Percentiles rank a stretch among this genome's conserved stretches.
Evolutionary conservation across 1,139 yeast species (phyloP).

Genomic region (Nakaseomyces sp.): DNA sequence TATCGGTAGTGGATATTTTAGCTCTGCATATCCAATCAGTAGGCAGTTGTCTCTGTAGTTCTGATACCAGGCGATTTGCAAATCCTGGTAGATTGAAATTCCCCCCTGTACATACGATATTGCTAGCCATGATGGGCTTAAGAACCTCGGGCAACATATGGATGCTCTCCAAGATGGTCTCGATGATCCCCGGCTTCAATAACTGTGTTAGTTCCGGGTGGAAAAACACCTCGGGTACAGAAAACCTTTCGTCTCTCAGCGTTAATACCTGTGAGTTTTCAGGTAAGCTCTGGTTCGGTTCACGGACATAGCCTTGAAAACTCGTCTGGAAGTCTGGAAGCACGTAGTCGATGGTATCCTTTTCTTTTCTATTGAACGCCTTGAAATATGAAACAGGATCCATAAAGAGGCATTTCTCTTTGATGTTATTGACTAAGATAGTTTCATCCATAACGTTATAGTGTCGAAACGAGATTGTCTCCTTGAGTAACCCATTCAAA

Average conservation of each 20-base stretch:
- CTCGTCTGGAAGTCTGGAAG: slow-evolving; percentile 83
- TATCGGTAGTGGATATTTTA: slow-evolving; percentile 35
- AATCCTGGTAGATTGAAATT: slow-evolving; percentile 64
- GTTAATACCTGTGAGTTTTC: slow-evolving; percentile 57
- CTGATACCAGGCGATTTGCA: slow-evolving; percentile 47
- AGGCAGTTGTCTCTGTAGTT: slow-evolving; percentile 58
- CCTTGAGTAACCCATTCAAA: slow-evolving; percentile 73
- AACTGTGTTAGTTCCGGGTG: slow-evolving; percentile 81
- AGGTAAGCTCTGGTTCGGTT: slow-evolving; percentile 32
- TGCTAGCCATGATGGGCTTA: slow-evolving; percentile 70
- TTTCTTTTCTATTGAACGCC: slow-evolving; percentile 41
- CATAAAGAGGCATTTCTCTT: slow-evolving; percentile 71
- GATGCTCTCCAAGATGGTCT: slow-evolving; percentile 64
- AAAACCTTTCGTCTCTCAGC: slow-evolving; percentile 75
- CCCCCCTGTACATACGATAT: slow-evolving; percentile 79
- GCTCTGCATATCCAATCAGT: slow-evolving; percentile 57
- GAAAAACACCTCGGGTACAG: slow-evolving; percentile 78
- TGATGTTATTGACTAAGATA: slow-evolving; percentile 70
- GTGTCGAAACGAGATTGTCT: slow-evolving; percentile 80
- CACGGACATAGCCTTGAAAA: slow-evolving; percentile 53
- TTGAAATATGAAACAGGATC: slow-evolving; percentile 52
- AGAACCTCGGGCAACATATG: slow-evolving; percentile 64
- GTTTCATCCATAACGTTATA: slow-evolving; percentile 93
- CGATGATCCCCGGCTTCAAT: slow-evolving; percentile 61
- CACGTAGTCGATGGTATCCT: slow-evolving; percentile 53